Evolutionary conservation across 2,329 filamentous ascomycete genomes (phyloP).

Genomic region (Fusarium sterilihyphosum): DNA sequence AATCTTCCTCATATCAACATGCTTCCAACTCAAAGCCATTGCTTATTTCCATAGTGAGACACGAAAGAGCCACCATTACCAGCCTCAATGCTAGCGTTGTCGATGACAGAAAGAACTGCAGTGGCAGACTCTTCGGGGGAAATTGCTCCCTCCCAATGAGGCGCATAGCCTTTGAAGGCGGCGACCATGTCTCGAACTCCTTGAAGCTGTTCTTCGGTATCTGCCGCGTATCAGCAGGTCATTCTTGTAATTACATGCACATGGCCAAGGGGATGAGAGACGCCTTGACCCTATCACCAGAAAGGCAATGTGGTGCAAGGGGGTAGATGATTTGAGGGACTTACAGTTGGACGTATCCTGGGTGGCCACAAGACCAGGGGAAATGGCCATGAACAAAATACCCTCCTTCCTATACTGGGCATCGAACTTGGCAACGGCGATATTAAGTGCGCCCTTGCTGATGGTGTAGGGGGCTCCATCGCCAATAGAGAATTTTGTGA

Average conservation of each 20-base stretch:
- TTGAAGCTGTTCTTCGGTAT: constrained; percentile 42
- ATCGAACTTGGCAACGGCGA: constrained; percentile 62
- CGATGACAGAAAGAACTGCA: constrained; percentile 47
- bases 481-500: constrained; percentile 49
- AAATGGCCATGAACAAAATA: constrained; percentile 62
- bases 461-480: constrained; percentile 54
- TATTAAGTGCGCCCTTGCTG: constrained; percentile 64
- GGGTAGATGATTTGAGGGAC: background rate
- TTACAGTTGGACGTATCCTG: constrained; percentile 45
- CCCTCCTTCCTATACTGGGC: constrained; percentile 60
- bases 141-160: constrained; percentile 49
- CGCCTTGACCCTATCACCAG: fast-evolving
- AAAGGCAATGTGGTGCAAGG: background rate
- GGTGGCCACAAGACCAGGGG: constrained; percentile 61
- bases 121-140: constrained; percentile 50
- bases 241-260: too few species aligned
- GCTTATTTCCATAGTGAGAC: constrained; percentile 63
- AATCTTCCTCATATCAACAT: too few species aligned
- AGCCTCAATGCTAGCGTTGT: constrained; percentile 49
- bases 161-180: constrained; percentile 51
- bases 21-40: constrained; percentile 55
- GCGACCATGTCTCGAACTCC: constrained; percentile 36
- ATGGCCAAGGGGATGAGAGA: too few species aligned
- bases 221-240: background rate
- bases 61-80: constrained; percentile 62